Evolutionary conservation across 805 yeast species (phyloP).

Genomic region (Wickerhamomyces chambardii): DNA sequence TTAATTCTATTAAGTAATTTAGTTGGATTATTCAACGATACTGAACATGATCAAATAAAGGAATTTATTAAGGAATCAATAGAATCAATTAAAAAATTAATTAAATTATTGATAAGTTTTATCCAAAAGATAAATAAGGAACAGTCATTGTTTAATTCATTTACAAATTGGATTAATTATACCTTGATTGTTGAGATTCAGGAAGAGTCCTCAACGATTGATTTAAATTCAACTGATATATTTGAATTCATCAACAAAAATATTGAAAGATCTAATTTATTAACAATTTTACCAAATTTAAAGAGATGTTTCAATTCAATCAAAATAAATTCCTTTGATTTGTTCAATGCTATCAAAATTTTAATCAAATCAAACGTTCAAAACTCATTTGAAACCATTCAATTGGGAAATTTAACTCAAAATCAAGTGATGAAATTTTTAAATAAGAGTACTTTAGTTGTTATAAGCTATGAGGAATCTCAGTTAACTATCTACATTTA

Average conservation of each 20-base stretch:
- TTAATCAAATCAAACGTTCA: constrained; percentile 3
- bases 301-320: constrained; percentile 14
- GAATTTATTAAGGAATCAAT: constrained; percentile 5
- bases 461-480: constrained; percentile 3
- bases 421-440: constrained; percentile 7
- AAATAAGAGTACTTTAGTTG: constrained; percentile 4
- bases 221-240: constrained; percentile 10
- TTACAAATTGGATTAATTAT: constrained; percentile 30
- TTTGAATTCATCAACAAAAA: constrained; percentile 16
- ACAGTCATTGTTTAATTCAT: constrained; percentile 33
- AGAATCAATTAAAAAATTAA: constrained; percentile 10
- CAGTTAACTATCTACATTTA: constrained; percentile 8
- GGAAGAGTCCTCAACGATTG: constrained; percentile 14
- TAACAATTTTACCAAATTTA: constrained; percentile 12
- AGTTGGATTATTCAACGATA: constrained; percentile 19
- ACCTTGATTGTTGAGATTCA: constrained; percentile 16
- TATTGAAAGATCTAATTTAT: constrained; percentile 12
- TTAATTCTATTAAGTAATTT: constrained; percentile 35
- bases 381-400: neutral
- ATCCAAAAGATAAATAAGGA: constrained; percentile 35
- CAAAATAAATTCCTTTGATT: constrained; percentile 13
- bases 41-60: no score
- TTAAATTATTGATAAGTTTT: constrained; percentile 23
- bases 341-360: constrained; percentile 9
- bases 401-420: constrained; percentile 10